Base-by-base conservation (phyloP, 257 asterid genomes). In the Nemophila menziesii region DNA sequence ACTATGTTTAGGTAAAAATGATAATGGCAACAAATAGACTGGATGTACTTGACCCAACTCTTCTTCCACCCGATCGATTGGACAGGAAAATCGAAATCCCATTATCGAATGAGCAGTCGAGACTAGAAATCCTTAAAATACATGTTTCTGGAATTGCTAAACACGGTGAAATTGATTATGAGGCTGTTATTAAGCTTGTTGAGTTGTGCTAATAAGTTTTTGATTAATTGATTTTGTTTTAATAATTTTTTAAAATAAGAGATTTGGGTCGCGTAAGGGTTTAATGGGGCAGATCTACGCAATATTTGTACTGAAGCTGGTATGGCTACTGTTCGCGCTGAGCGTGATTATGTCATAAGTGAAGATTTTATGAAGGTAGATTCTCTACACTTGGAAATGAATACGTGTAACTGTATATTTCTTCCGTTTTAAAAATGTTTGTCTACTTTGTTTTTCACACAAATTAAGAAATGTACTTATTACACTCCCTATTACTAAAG, bases 11-110 rank as follows among this genome's bases (percentile, higher is more conserved):
- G 87, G 93, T 77, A 22, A 80, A 80, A 69, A 77, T 80, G 87
- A 80, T 77, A 41, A 73, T 80, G 93, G 93, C 87, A 6, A 80
- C 93, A 52, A 77, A 80, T 52, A 66, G 89, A 48, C 89, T 81
- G 5, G 84, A 77, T 57, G 89, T 77, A 50, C 69, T 77, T 51
- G 93, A 77, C 57, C 89, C 93, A 43, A 84, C 93, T 29, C 89
- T 80, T 62, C 84, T 80, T 64, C 75, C 84, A 23, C 93, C 89
- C n/a, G 89, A 89, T 51, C 83, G 93, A 0, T 56, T 77, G 54
- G 89, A 80, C 68, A 62, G 84, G 66, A 80, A 80, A 59, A 80
- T 80, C 24, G 85, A 80, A 47, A 80, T 80, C 18, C 85, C 89
- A 4, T 66, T 80, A 71, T 89, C 93, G 43, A 77, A 80, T 62